A percentile compares a stretch with the other conserved stretches of the same genome.
Evolutionary conservation across 352 stramenopile species (phyloP).

Genomic region (Aphanomyces astaci): DNA sequence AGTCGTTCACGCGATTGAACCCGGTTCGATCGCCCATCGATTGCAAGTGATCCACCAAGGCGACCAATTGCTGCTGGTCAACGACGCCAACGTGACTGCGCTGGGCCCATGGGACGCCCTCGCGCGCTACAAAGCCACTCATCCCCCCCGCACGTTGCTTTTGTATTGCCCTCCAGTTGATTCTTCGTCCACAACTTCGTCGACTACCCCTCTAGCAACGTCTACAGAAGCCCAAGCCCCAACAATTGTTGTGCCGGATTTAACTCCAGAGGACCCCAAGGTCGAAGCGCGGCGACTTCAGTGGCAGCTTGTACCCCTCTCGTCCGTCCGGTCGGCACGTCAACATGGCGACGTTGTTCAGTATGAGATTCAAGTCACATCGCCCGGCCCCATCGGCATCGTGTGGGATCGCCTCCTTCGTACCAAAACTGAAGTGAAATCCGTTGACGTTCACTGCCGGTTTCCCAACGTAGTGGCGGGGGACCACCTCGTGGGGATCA

Average conservation of each 20-base stretch:
- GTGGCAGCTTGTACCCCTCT: neutral
- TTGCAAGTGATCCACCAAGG: conserved; percentile 41
- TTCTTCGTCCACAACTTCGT: neutral
- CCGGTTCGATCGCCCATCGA: conserved; percentile 37
- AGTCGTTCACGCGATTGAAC: conserved; percentile 52
- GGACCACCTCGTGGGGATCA: conserved; percentile 57
- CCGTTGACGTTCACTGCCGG: neutral
- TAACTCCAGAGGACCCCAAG: too few relatives aligned
- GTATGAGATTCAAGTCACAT: neutral
- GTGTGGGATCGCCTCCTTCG: neutral
- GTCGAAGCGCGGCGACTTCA: too few relatives aligned
- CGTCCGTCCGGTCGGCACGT: neutral
- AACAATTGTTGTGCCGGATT: too few relatives aligned
- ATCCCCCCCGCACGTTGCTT: neutral
- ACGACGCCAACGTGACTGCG: conserved; percentile 49
- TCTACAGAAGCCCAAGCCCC: too few relatives aligned
- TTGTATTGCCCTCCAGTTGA: neutral
- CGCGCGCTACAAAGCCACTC: conserved; percentile 29
- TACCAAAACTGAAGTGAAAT: neutral
- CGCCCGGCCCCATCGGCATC: conserved; percentile 1
- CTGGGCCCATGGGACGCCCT: conserved; percentile 49
- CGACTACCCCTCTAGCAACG: neutral
- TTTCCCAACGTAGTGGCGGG: conserved; percentile 18
- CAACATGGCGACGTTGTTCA: neutral
- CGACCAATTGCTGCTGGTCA: conserved; percentile 57